These are phyloP conservation scores for Taphrina deformans DNA, from an alignment of 1,139 yeast genomes.

Conservation along the genomic window DNA sequence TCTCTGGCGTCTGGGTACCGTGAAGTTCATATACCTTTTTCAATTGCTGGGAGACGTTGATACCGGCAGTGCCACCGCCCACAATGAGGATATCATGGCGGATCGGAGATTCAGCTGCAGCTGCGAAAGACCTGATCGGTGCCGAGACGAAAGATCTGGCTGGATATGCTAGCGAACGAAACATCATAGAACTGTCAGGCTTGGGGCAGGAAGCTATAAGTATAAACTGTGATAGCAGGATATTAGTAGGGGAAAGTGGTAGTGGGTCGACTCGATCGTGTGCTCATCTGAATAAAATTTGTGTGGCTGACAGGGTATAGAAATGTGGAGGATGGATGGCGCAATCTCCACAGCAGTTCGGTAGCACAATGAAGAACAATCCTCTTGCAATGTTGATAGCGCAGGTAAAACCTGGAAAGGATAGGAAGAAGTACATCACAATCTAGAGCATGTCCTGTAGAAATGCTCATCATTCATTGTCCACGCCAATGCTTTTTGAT, in stretches of 20 bases:
- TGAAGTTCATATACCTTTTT: conserved; percentile 17
- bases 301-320: neutral
- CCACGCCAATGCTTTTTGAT: neutral
- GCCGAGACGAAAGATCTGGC: neutral
- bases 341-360: neutral
- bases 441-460: too few species aligned
- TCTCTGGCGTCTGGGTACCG: neutral
- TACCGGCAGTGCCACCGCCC: conserved; percentile 37
- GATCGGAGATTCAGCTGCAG: neutral
- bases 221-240: too few species aligned
- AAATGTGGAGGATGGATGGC: neutral
- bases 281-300: neutral
- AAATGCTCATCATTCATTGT: too few species aligned
- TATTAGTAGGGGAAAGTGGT: too few species aligned
- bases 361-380: too few species aligned
- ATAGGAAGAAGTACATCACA: too few species aligned
- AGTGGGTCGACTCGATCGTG: neutral
- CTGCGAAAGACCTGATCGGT: conserved; percentile 2
- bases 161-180: neutral
- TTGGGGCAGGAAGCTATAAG: too few species aligned
- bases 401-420: too few species aligned
- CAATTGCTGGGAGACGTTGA: conserved; percentile 33
- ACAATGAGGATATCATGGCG: conserved; percentile 33
- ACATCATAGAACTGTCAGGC: too few species aligned
- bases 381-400: too few species aligned